Base-by-base conservation (phyloP, 441 rosid species). In the Hura crepitans region DNA sequence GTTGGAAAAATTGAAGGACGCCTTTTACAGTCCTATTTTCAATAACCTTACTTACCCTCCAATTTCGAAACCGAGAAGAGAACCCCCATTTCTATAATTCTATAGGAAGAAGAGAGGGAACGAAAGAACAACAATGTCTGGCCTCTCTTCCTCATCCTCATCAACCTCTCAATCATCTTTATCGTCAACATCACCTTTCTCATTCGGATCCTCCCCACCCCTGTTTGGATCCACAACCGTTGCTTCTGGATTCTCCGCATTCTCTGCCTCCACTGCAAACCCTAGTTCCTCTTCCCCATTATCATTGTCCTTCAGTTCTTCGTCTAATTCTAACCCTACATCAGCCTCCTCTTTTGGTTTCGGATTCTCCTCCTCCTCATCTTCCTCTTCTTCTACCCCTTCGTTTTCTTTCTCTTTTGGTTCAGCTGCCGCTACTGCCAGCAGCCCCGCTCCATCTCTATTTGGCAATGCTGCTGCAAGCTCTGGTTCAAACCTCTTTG, bases 401-500 rank as follows among this genome's bases (percentile, higher is more conserved):
- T 42, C 59, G 17, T 27, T 56, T 10, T 59, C 68, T 30, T 73
- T 84, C 12, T 20, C 72, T 25, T 82, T 82, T 10, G 82, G 75
- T 14, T 53, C 82, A 11, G 43, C 82, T 30, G 35, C 78, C 0
- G 54, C 83, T 25, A 46, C 81, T 0, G 49, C 75, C 27, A 53
- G 69, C 71, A 57, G 70, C 74, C 50, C 89, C 13, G 60, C 75
- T 12, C 50, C 81, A 6, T 68, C 81, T 11, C 43, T 66, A 14
- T 81, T 81, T 67, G 85, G 84, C 45, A 53, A 69, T 20, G 33
- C 73, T 55, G 70, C 78, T 22, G 47, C 81, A 2, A 39, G 76
- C 45, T 59, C 83, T 31, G 28, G 78, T 20, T 51, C 81, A 1
- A 70, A 79, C 25, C 63, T 77, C 69, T 82, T 81, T 62, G 82